These are phyloP conservation scores for Spergularia azorica DNA, from an alignment of 179 eudicot genomes.

Conservation along the genomic window DNA sequence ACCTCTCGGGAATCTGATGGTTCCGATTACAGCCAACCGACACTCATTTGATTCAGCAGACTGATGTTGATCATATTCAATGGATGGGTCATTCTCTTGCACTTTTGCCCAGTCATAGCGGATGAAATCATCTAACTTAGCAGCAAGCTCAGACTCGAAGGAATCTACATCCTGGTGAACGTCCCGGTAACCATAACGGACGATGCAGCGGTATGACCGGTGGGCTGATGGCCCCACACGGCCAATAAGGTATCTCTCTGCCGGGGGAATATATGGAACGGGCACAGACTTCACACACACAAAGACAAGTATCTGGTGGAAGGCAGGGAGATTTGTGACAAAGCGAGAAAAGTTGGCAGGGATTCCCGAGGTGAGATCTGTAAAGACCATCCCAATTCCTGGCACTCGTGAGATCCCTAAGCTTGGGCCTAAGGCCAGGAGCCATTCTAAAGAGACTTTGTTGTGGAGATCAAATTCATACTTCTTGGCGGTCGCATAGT, in stretches of 20 bases:
- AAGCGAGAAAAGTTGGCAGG: slow-evolving; percentile 93
- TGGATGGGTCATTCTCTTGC: slow-evolving; percentile 22
- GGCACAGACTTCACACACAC: slow-evolving; percentile 91
- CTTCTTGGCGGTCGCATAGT: slow-evolving; percentile 80
- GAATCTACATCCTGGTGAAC: slow-evolving; percentile 93
- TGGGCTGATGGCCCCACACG: slow-evolving; percentile 83
- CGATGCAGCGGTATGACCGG: slow-evolving; percentile 84
- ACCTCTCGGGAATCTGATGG: slow-evolving; percentile 37
- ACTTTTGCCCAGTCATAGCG: slow-evolving; percentile 57
- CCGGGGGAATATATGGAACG: slow-evolving; percentile 79
- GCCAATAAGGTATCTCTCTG: slow-evolving; percentile 77
- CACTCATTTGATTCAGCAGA: slow-evolving; percentile 40
- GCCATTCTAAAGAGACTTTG: slow-evolving; percentile 93
- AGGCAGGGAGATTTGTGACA: slow-evolving; percentile 92
- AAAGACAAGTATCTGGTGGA: slow-evolving; percentile 72
- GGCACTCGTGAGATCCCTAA: slow-evolving; percentile 88
- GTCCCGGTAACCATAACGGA: slow-evolving; percentile 91
- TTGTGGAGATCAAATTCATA: slow-evolving; percentile 90
- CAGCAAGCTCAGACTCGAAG: slow-evolving; percentile 76
- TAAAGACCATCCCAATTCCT: slow-evolving; percentile 84
- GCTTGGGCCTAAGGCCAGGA: slow-evolving; percentile 77
- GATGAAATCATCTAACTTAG: slow-evolving; percentile 67
- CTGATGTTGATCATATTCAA: slow-evolving; percentile 32
- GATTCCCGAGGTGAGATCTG: slow-evolving; percentile 84
- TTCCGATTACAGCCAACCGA: slow-evolving; percentile 62